Base-by-base conservation (phyloP, 805 yeast species). In the Cyberlindnera maritima region DNA sequence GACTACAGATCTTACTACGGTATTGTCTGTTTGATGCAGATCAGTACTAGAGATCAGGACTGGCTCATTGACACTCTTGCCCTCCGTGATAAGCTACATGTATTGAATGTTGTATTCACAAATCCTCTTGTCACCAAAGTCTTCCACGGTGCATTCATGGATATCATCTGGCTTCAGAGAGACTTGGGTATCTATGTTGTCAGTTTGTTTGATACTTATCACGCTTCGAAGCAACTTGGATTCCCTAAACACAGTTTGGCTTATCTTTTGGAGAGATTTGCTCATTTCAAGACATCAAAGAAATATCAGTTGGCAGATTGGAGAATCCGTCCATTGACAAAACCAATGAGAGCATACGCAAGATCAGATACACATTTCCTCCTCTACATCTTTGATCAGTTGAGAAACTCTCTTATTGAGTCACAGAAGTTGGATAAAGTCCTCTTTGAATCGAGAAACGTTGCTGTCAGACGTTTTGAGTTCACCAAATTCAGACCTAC, bases 281-380 rank as follows among this genome's bases (percentile, higher is more conserved):
- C 94, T 3, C 74, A 79, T 37, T 94, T 94, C 66, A 81, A 80
- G 53, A 90, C 99, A 0, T 87, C 96, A 13, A 94, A 94, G 60
- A 87, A 91, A 67, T 94, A 91, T 67, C 99, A 94, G 67, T 69
- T 91, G 50, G 96, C 98, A 1, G 99, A 94, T 66, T 94, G 99
- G 99, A 79, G 99, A 62, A 68, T 84, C 7, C 76, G 99, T 54
- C 99, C 99, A 0, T 68, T 94, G 43, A 77, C 88, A 1, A 64
- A 70, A 10, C 81, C 88, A 33, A 85, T 94, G 91, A 66, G 73
- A 50, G 79, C 84, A 14, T 94, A 94, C 64, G 99, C 99, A 0
- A 77, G 96, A 53, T 86, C 97, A 0, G 99, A 94, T 66, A 94
- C 99, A 0, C 99, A 94, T 65, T 94, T 90, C 59, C 67, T 94